Base-by-base conservation (phyloP, 495 filamentous ascomycete species). In the Copromyces sp. region DNA sequence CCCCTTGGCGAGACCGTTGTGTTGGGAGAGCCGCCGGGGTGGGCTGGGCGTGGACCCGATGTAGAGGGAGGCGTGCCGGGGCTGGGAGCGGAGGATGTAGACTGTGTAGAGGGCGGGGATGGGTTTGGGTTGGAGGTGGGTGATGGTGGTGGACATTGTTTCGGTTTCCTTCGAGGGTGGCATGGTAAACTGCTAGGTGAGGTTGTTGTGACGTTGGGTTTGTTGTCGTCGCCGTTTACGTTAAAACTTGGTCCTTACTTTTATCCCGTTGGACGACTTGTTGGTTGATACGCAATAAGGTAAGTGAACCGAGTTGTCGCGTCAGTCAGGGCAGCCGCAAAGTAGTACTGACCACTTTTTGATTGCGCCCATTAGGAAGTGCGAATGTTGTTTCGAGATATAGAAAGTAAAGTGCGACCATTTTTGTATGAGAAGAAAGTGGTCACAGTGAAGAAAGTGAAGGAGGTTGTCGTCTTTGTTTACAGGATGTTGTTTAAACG, bases 21-120 rank as follows among this genome's bases (percentile, higher is more conserved):
- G 95, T 79, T 99, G 95, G 35, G 87, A 86, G 9, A 98, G 86
- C 1, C 95, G 91, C 53, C 95, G 85, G 8, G 84, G 85, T 17
- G 95, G 96, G 78, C 97, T 89, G 1, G 95, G 94, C 0, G 95
- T 99, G 9, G 92, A 95, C 53, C 96, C 96, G 44, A 99, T 90
- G 79, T 99, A 99, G 40, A 93, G 83, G 29, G 86, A 87, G 65
- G 82, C 79, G 71, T 86, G 87, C 29, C 86, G 83, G 3, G 91
- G 84, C 2, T 89, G 93, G 0, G 95, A 97, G 24, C 94, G 91
- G 20, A 99, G 88, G 11, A 98, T 89, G 81, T 99, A 99, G 79
- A 87, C 86, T 29, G 85, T 86, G 73, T 89, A 89, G 69, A 89
- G 81, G 35, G 87, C 82, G 0, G 86, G 87, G 7, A 88, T 87